Conservation (phyloP, 306 rosid genomes). For the Dalbergia cochinchinensis region DNA sequence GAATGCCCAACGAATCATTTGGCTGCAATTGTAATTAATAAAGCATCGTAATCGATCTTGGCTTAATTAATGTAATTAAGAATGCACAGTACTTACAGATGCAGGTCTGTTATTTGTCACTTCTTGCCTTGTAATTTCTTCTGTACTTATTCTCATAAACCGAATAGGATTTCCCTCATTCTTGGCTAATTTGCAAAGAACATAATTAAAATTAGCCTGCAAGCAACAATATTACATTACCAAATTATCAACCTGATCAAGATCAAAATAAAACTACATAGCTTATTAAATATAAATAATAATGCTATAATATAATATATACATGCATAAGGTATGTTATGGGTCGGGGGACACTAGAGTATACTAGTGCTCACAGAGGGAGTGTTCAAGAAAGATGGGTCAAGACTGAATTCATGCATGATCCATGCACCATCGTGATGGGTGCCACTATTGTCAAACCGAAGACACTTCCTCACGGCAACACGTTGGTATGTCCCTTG, state of each 20-base stretch:
- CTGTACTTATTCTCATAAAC: neutral
- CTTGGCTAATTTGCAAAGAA: neutral
- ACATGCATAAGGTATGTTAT: no score
- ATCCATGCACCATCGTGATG: neutral
- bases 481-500: neutral
- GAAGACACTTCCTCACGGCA: neutral
- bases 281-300: neutral
- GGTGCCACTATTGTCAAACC: slow-evolving; percentile 1
- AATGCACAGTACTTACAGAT: neutral
- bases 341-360: no score
- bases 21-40: no score
- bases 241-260: no score
- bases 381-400: neutral
- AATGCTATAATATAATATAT: no score
- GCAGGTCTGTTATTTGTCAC: no score
- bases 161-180: no score
- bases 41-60: neutral
- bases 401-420: neutral
- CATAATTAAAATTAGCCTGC: neutral
- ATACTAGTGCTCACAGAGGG: neutral
- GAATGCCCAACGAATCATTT: no score
- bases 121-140: neutral
- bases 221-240: neutral
- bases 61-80: no score
- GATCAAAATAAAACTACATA: no score